Base-by-base conservation (phyloP, 495 filamentous ascomycete genomes). In the Staphylotrichum tortipilum region DNA sequence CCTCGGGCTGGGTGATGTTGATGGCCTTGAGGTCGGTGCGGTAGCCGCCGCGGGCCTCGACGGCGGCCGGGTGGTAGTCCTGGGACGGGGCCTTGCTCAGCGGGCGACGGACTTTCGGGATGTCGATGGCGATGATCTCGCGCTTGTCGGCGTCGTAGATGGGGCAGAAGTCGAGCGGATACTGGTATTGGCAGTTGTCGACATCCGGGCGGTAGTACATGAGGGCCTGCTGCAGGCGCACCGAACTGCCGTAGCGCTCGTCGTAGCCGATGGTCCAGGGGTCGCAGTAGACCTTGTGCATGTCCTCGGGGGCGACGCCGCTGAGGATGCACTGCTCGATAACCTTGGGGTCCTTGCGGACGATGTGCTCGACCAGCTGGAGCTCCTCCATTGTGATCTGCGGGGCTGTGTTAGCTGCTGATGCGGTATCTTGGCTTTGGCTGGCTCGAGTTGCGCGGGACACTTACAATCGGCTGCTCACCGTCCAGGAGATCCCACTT, bases 231-330 rank as follows among this genome's bases (percentile, higher is more conserved):
- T 96, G 90, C 14, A 95, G 77, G 49, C 90, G 83, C 24, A 88
- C 75, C 29, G 74, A 76, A 58, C 69, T 89, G 44, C 90, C 89
- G 57, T 89, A 91, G 6, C 90, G 82, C 71, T 94, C 89, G 60
- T 96, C 90, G 58, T 88, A 94, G 17, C 90, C 90, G 68, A 96
- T 95, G 12, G 90, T 95, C 90, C 90, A 96, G 11, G 90, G 88
- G 39, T 74, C 70, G 68, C 88, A 94, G 66, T 92, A 92, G 34
- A 94, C 86, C 68, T 91, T 92, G 65, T 89, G 64, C 89, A 94
- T 95, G 55, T 94, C 88, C 54, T 87, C 78, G 44, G 72, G 76
- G 7, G 86, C 79, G 55, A 96, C 90, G n/a, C 90, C 90, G 56
- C 89, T 77, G 46, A 95, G 79, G 3, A 75, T 78, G 61, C 90